Percentiles rank a stretch among this genome's conserved stretches.
phyloP scores from a whole-genome alignment of 1,139 yeast species.

The Arxiozyma slooffiae region DNA sequence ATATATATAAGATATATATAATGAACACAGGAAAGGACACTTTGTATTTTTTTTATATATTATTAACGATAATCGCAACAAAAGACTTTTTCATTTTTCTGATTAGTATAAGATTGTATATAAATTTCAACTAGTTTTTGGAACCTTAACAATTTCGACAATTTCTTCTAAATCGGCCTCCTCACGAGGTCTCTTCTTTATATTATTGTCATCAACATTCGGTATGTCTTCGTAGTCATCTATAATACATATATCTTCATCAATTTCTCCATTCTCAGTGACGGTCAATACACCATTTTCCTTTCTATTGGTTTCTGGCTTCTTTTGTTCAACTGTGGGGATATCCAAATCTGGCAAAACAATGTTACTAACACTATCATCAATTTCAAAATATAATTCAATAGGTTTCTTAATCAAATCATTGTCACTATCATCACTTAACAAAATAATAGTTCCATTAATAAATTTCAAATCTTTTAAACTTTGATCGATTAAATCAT shows the following conservation, averaged over 20 bases:
- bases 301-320: background rate
- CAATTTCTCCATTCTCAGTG: slow-evolving; percentile 6
- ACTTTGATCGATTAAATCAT: slow-evolving; percentile 52
- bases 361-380: slow-evolving; percentile 16
- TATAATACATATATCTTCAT: slow-evolving; percentile 11
- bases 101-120: background rate
- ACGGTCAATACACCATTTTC: background rate
- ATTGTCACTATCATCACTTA: slow-evolving; percentile 50
- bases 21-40: background rate
- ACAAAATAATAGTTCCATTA: slow-evolving; percentile 51
- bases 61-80: background rate
- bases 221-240: slow-evolving; percentile 4
- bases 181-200: background rate
- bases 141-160: background rate
- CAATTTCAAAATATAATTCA: slow-evolving; percentile 48
- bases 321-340: background rate
- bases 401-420: slow-evolving; percentile 50
- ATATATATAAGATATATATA: background rate
- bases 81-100: background rate
- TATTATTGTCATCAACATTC: background rate
- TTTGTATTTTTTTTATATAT: background rate
- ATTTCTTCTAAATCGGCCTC: background rate
- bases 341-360: slow-evolving; percentile 16
- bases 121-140: background rate
- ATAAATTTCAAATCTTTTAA: slow-evolving; percentile 48